Base-by-base conservation (phyloP, 169 alveolate species). In the Besnoitia besnoiti region DNA sequence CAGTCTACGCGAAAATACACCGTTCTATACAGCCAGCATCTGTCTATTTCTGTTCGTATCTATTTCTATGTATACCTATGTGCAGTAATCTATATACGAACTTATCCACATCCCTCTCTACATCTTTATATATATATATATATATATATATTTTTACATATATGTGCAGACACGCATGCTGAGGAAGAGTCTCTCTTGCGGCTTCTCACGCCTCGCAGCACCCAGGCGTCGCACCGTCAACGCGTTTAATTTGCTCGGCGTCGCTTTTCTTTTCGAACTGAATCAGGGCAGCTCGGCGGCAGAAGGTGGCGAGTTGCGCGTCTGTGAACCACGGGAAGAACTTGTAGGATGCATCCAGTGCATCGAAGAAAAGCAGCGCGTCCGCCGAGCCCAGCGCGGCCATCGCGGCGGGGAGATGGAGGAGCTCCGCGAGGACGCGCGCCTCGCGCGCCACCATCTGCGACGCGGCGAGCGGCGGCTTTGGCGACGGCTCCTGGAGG, bases 271-370 rank as follows among this genome's bases (percentile, higher is more conserved):
- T 67, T 27, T 77, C 87, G 35, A 77, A 77, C 49, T 27, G 87
- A 21, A 77, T 55, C 3, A 40, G 87, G 5, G 87, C 87, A 8
- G 59, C 87, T 37, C 87, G 49, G 19, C 87, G 49, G 37, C 61
- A 77, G 87, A 77, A 77, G 49, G 87, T 35, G 4, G 87, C 59
- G 61, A 77, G 87, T 24, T 77, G 87, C 33, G 87, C 87, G 59
- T 77, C 87, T 24, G 59, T 30, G 87, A 19, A 77, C 14, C 61
- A 0, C 40, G 49, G n/a, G 39, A 77, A 27, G 59, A 27, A 35
- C 40, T 27, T 42, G 59, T 77, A 77, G 27, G 40, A 4, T 24
- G 40, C 87, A 5, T 77, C 87, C 37, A 77, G 42, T 14, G 59
- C 35, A 24, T 37, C 50, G 37, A 77, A 35, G 14, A 77, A 42